These are phyloP conservation scores for Penicillium canescens DNA, from an alignment of 495 filamentous ascomycete genomes.

Conservation along the genomic window DNA sequence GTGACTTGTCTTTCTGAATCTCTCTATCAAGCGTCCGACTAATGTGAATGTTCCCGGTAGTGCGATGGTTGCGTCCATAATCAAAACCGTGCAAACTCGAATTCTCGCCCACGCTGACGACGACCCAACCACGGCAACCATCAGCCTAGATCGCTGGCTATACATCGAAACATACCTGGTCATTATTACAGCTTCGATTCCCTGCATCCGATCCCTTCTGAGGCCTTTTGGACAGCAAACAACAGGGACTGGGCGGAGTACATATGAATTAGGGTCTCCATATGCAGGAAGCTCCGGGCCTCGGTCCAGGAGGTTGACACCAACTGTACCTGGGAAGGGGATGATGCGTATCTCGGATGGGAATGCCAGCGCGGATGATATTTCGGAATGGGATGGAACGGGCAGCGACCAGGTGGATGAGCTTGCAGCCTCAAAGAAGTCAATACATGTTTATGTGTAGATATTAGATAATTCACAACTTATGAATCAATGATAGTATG, in stretches of 20 bases:
- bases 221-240: conserved; percentile 5
- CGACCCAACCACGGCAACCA: conserved; percentile 29
- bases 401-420: neutral
- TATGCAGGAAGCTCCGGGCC: conserved; percentile 5
- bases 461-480: neutral
- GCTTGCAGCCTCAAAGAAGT: neutral
- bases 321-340: conserved; percentile 14
- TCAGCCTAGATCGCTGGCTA: conserved; percentile 28
- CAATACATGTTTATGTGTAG: neutral
- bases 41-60: conserved; percentile 1
- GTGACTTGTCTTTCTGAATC: conserved; percentile 1
- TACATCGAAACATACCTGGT: conserved; percentile 34
- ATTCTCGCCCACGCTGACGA: conserved; percentile 22
- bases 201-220: conserved; percentile 27
- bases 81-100: conserved; percentile 29
- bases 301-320: conserved; percentile 6
- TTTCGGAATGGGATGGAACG: neutral
- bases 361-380: conserved; percentile 11
- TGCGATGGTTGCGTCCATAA: conserved; percentile 34
- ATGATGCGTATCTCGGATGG: conserved; percentile 11
- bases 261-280: conserved; percentile 16
- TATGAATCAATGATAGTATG: no score
- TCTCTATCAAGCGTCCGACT: neutral
- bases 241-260: conserved; percentile 9
- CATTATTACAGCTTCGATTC: conserved; percentile 34